phyloP scores from a whole-genome alignment of 148 eudicot species.

The Arctostaphylos glauca region DNA sequence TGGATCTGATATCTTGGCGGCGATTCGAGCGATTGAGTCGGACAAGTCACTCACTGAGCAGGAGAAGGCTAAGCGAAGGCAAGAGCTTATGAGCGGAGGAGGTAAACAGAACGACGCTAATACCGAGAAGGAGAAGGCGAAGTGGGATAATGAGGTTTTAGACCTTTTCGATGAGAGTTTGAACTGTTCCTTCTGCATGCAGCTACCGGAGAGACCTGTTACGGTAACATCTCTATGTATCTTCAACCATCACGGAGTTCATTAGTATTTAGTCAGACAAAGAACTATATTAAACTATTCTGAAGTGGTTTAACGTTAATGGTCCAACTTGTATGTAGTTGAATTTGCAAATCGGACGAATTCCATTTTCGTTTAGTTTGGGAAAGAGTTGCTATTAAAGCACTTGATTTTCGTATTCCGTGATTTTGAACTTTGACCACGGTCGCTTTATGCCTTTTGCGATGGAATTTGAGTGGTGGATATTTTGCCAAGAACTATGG shows the following conservation, averaged over 20 bases:
- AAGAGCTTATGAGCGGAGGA: constrained; percentile 54
- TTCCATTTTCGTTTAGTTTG: neutral
- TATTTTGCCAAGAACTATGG: neutral
- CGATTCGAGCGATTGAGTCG: constrained; percentile 60
- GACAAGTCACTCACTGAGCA: constrained; percentile 43
- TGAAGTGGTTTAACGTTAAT: neutral
- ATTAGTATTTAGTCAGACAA: neutral
- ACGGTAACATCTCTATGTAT: constrained; percentile 41
- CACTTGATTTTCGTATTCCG: neutral
- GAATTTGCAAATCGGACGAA: neutral
- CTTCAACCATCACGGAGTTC: neutral
- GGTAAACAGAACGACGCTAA: neutral
- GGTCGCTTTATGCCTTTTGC: neutral
- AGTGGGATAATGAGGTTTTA: constrained; percentile 37
- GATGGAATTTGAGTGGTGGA: neutral
- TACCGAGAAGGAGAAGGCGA: neutral
- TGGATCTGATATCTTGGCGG: constrained; percentile 33
- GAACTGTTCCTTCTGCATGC: constrained; percentile 74
- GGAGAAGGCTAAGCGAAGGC: constrained; percentile 69
- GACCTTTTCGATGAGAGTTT: constrained; percentile 48
- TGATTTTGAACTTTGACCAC: neutral
- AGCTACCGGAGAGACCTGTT: constrained; percentile 79
- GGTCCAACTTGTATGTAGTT: neutral
- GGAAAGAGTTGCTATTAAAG: neutral
- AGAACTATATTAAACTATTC: neutral